These are phyloP conservation scores for Clitoria ternatea DNA, from an alignment of 306 rosid genomes.

Conservation along the genomic window DNA sequence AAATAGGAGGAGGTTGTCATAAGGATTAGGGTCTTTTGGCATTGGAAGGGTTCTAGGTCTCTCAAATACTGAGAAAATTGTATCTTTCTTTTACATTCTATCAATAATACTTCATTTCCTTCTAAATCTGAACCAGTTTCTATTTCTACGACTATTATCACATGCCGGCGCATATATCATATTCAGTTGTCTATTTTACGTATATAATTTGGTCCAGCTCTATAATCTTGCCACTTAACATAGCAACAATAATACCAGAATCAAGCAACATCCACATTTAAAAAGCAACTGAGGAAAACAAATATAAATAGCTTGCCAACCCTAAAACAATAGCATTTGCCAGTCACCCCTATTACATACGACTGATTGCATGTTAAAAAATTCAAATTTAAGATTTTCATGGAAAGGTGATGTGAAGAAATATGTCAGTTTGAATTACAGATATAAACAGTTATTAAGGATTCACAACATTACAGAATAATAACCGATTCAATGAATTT, in stretches of 20 bases:
- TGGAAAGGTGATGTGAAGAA: not conserved
- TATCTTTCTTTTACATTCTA: too few relatives aligned
- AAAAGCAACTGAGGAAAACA: not conserved
- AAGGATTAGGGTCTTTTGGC: too few relatives aligned
- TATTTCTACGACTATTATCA: too few relatives aligned
- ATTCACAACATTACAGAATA: not conserved
- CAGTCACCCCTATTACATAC: not conserved
- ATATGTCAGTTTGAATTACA: not conserved
- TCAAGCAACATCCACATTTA: not conserved
- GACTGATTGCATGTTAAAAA: not conserved
- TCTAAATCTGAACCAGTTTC: too few relatives aligned
- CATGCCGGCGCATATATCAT: not conserved
- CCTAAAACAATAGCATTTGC: not conserved
- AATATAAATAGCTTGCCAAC: not conserved
- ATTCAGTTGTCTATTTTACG: not conserved
- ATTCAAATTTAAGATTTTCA: not conserved
- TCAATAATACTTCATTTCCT: too few relatives aligned
- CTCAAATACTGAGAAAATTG: too few relatives aligned
- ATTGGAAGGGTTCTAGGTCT: too few relatives aligned
- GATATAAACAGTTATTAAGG: not conserved
- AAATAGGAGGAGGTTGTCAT: too few relatives aligned
- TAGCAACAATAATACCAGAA: conserved; percentile 5
- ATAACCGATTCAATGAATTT: not conserved
- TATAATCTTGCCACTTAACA: not conserved
- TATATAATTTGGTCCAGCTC: not conserved